phyloP scores from a whole-genome alignment of 2,329 filamentous ascomycete species.

The Arthrinium phaeospermum region DNA sequence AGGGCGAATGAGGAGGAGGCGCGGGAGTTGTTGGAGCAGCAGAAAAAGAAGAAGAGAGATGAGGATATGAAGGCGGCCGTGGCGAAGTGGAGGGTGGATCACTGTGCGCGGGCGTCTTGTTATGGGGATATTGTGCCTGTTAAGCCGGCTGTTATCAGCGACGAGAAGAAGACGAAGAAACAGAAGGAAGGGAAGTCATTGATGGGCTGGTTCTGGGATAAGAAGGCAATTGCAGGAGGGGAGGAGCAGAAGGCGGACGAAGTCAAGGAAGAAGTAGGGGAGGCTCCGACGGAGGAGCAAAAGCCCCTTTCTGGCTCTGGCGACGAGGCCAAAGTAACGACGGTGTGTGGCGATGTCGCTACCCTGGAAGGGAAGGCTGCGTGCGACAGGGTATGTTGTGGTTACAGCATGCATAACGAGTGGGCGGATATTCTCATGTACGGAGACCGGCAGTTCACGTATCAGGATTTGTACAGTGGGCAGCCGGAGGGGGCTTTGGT shows the following conservation, averaged over 20 bases:
- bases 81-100: background rate
- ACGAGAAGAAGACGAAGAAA: background rate
- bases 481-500: background rate
- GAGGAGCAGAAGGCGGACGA: background rate
- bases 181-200: background rate
- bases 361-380: background rate
- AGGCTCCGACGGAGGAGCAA: background rate
- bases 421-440: conserved; percentile 11
- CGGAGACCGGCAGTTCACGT: background rate
- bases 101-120: background rate
- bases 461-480: conserved; percentile 5
- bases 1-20: background rate
- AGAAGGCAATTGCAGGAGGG: background rate
- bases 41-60: background rate
- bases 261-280: background rate
- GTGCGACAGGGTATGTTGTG: background rate
- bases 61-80: background rate
- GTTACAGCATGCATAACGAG: conserved; percentile 8
- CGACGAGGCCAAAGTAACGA: background rate
- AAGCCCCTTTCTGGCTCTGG: background rate
- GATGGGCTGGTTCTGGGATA: background rate
- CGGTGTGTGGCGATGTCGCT: background rate
- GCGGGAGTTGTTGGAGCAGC: background rate
- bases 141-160: background rate
- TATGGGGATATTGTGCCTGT: background rate